Base-by-base conservation (phyloP, 208 protist species). In the Wallacemonas collosoma region DNA sequence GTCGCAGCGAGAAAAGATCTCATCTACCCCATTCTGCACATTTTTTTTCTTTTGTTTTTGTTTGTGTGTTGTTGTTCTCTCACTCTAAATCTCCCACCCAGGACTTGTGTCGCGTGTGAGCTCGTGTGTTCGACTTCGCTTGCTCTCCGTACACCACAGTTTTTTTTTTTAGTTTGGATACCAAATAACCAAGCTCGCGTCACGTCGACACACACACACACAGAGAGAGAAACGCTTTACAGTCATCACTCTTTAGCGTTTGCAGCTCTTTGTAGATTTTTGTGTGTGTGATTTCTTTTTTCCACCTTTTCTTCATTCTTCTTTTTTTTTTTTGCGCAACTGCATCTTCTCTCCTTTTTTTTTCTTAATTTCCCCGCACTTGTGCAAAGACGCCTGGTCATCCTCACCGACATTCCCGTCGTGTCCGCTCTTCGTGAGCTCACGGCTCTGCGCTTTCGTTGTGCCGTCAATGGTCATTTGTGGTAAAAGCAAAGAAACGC, bases 61-160 rank as follows among this genome's bases (percentile, higher is more conserved):
- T 73, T 44, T 65, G 63, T 57, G 6, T 65, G 2, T 65, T 62
- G 50, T 78, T 67, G 36, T 68, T 39, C 35, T 70, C 39, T 54
- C 47, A 61, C 66, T 63, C 61, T 54, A 41, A 38, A 41, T 71
- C 26, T 36, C 50, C 14, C 0, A 26, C 26, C 26, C 26, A 26
- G 26, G 0, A 26, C 26, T 26, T 26, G 26, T 26, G 26, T 26
- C 26, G 26, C 0, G 26, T 26, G 26, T 26, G 26, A 26, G 26
- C 26, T 26, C 26, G 26, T 26, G 26, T 0, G 26, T 26, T 26
- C 26, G 26, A 0, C 26, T 26, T 26, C 26, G 26, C 26, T 26
- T 26, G 26, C 26, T 26, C 26, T 26, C 26, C 26, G 26, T 26
- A 26, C 26, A 26, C 26, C 26, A 26, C 26, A 26, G 26, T 26